Conservation (phyloP, 176 grass and related monocot genomes). For the Phoenix roebelenii region DNA sequence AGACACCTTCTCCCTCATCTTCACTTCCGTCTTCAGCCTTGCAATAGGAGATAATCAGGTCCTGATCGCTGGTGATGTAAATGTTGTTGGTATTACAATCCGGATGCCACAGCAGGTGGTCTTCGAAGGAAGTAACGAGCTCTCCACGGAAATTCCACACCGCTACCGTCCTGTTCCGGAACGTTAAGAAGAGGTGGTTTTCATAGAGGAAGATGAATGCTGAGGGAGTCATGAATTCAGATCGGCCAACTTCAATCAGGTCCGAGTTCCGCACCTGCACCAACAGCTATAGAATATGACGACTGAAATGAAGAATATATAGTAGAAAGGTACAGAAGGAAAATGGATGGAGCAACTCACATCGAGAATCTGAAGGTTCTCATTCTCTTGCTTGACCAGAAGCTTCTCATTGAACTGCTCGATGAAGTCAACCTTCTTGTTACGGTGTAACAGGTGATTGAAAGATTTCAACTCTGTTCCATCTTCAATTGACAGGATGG, state of each 20-base stretch:
- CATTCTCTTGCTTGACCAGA: constrained; percentile 67
- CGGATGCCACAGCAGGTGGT: constrained; percentile 56
- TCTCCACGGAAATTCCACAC: constrained; percentile 68
- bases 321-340: not conserved
- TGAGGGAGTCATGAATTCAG: constrained; percentile 67
- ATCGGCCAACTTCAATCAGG: constrained; percentile 52
- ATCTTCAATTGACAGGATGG: constrained; percentile 58
- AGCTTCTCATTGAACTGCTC: constrained; percentile 79
- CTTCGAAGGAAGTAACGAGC: constrained; percentile 59
- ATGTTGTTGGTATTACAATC: constrained; percentile 73
- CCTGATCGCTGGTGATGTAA: constrained; percentile 57
- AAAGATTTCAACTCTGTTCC: constrained; percentile 55
- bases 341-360: constrained; percentile 20
- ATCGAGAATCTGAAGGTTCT: constrained; percentile 70
- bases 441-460: constrained; percentile 48
- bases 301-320: not conserved
- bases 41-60: constrained; percentile 66
- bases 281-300: constrained; percentile 19
- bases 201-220: constrained; percentile 73
- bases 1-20: constrained; percentile 28
- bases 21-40: constrained; percentile 25
- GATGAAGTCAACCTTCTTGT: constrained; percentile 66
- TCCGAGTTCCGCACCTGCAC: constrained; percentile 51
- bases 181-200: constrained; percentile 67
- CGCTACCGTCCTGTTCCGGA: constrained; percentile 50